These are phyloP conservation scores for Sporopachydermia cereana DNA, from an alignment of 1,139 yeast genomes.

Conservation along the genomic window DNA sequence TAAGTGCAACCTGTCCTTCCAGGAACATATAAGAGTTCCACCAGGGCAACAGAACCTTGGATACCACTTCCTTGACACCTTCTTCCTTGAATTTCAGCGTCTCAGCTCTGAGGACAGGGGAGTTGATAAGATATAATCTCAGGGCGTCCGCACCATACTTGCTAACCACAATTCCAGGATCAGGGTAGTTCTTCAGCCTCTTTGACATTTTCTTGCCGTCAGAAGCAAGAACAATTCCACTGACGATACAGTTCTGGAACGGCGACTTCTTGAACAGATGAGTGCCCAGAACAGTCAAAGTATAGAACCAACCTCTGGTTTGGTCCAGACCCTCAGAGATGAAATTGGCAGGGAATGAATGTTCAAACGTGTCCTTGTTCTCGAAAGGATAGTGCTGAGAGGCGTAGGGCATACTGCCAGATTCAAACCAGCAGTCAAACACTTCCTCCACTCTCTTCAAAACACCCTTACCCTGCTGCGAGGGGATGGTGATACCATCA, in stretches of 20 bases:
- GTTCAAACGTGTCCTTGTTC: constrained; percentile 51
- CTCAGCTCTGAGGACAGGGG: constrained; percentile 96
- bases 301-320: constrained; percentile 99
- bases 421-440: constrained; percentile 99
- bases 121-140: constrained; percentile 88
- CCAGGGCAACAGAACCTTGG: constrained; percentile 95
- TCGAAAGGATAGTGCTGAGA: constrained; percentile 96
- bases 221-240: constrained; percentile 93
- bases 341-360: constrained; percentile 90
- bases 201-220: constrained; percentile 99
- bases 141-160: constrained; percentile 97
- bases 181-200: constrained; percentile 95
- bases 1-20: constrained; percentile 84
- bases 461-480: constrained; percentile 78
- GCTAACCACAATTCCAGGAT: constrained; percentile 70
- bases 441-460: constrained; percentile 93
- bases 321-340: constrained; percentile 98
- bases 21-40: constrained; percentile 95
- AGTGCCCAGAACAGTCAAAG: constrained; percentile 90
- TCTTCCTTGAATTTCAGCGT: constrained; percentile 94
- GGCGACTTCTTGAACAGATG: constrained; percentile 90
- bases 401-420: constrained; percentile 98
- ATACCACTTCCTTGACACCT: constrained; percentile 95
- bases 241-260: constrained; percentile 87
- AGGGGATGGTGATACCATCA: constrained; percentile 87